Conservation (phyloP, 345 rosid species). For the Eucalyptus victrix region DNA sequence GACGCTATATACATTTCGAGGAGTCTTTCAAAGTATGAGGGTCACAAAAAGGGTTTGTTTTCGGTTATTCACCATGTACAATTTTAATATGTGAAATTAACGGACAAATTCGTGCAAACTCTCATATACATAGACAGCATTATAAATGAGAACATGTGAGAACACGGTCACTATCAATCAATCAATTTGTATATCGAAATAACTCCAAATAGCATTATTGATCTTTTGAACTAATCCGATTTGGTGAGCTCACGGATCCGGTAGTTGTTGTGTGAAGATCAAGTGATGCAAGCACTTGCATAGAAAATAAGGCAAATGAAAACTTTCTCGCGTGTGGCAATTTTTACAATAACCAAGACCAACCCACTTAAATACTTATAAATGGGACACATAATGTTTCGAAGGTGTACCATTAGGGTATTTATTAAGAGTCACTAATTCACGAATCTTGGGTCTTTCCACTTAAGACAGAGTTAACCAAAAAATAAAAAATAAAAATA, state of each 20-base stretch:
- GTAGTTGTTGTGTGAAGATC: neutral
- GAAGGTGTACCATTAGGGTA: neutral
- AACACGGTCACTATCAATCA: neutral
- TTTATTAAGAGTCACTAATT: neutral
- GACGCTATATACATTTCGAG: accelerated
- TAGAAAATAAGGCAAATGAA: neutral
- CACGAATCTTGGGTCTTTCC: neutral
- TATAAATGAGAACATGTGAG: neutral
- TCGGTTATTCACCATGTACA: neutral
- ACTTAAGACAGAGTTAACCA: neutral
- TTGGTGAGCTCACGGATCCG: neutral
- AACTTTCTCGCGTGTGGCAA: neutral
- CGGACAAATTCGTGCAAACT: neutral
- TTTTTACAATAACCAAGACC: neutral
- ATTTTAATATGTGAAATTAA: neutral
- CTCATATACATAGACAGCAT: neutral
- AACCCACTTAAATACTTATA: neutral
- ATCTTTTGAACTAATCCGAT: neutral
- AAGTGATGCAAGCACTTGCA: neutral
- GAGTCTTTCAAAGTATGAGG: neutral
- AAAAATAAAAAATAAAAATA: neutral
- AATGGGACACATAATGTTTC: neutral
- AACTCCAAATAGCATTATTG: neutral
- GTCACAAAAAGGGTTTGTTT: neutral
- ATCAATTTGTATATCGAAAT: neutral